These are phyloP conservation scores for Priceomyces carsonii DNA, from an alignment of 805 yeast genomes.

Conservation along the genomic window DNA sequence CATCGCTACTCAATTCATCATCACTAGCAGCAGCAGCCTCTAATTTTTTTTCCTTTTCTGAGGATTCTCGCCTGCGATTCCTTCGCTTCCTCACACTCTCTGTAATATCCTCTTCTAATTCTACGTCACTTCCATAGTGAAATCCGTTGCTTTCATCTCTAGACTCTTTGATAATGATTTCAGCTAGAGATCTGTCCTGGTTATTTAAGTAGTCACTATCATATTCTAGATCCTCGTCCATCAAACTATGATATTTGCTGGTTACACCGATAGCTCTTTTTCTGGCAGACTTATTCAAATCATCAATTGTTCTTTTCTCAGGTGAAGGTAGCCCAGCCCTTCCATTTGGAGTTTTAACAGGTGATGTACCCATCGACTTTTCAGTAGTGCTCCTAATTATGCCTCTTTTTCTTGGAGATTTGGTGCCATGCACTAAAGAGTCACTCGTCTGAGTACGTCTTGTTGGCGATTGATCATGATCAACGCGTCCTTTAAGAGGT, in stretches of 20 bases:
- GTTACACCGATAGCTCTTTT: slow-evolving; percentile 44
- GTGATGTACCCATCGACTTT: slow-evolving; percentile 16
- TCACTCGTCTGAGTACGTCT: background rate
- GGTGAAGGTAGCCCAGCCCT: slow-evolving; percentile 51
- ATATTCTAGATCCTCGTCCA: slow-evolving; percentile 35
- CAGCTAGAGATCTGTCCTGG: slow-evolving; percentile 48
- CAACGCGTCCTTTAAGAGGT: slow-evolving; percentile 8
- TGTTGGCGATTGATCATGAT: slow-evolving; percentile 1
- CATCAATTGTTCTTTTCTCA: slow-evolving; percentile 31
- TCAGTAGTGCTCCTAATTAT: slow-evolving; percentile 3
- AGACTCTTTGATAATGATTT: slow-evolving; percentile 30
- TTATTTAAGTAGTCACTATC: slow-evolving; percentile 26
- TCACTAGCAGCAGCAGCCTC: background rate
- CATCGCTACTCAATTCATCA: slow-evolving; percentile 5
- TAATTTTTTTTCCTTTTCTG: background rate
- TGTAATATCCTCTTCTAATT: slow-evolving; percentile 21
- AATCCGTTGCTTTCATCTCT: slow-evolving; percentile 11
- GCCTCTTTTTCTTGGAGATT: slow-evolving; percentile 18
- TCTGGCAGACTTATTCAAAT: slow-evolving; percentile 49
- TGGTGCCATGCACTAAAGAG: background rate
- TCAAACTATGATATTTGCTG: slow-evolving; percentile 23
- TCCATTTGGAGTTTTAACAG: slow-evolving; percentile 42
- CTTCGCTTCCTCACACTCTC: slow-evolving; percentile 2
- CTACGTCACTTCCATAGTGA: slow-evolving; percentile 24
- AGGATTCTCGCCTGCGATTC: background rate